Percentiles rank a stretch among this genome's conserved stretches.
Evolutionary conservation across 768 basidiomycete species (phyloP).

Genomic region (Lanmaoa pseudosensibilis): DNA sequence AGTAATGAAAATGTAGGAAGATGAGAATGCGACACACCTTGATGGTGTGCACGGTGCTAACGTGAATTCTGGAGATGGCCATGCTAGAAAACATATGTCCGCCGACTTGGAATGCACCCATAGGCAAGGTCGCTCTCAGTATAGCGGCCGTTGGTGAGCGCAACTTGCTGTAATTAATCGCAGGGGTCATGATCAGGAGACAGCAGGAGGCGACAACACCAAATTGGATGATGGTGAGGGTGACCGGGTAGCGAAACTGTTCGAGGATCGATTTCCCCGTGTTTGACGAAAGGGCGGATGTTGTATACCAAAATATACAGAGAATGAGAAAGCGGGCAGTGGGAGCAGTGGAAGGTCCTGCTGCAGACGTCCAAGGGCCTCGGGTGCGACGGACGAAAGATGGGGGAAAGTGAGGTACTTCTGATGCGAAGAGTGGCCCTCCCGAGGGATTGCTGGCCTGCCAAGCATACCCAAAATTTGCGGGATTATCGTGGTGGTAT

Average conservation of each 20-base stretch:
- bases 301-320: constrained; percentile 90
- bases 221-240: constrained; percentile 97
- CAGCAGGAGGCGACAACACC: constrained; percentile 91
- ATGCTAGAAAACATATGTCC: constrained; percentile 98
- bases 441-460: constrained; percentile 23
- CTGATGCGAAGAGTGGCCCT: constrained; percentile 7
- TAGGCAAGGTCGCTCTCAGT: constrained; percentile 78
- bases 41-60: constrained; percentile 98
- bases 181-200: constrained; percentile 77
- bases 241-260: constrained; percentile 92
- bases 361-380: constrained; percentile 15
- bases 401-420: constrained; percentile 19
- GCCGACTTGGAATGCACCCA: constrained; percentile 97
- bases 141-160: constrained; percentile 73
- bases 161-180: constrained; percentile 63
- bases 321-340: constrained; percentile 67
- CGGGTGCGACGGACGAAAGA: constrained; percentile 29
- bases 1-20: not conserved
- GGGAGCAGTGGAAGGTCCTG: constrained; percentile 23
- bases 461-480: constrained; percentile 21
- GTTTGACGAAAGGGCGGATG: constrained; percentile 92
- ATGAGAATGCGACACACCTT: constrained; percentile 59
- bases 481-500: constrained; percentile 18
- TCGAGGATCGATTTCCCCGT: constrained; percentile 95
- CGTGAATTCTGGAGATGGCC: constrained; percentile 94